phyloP scores from a whole-genome alignment of 768 basidiomycete genomes.

The Phallus indusiatus region DNA sequence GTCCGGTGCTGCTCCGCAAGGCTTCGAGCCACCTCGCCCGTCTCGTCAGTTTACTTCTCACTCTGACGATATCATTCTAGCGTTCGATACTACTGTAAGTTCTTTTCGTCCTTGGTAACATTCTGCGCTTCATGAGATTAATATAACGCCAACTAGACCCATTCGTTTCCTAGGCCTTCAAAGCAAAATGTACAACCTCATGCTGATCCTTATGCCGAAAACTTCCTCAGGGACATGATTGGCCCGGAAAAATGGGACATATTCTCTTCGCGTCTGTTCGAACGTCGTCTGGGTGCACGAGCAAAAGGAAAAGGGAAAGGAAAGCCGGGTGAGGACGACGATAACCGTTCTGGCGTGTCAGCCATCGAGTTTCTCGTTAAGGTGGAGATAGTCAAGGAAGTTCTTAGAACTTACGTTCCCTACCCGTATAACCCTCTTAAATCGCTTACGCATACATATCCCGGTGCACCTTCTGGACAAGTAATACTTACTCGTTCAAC shows the following conservation, averaged over 20 bases:
- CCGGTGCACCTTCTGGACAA: conserved; percentile 29
- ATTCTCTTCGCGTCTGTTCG: conserved; percentile 38
- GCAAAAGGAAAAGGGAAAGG: conserved; percentile 14
- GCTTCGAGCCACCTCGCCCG: neutral
- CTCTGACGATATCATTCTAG: conserved; percentile 5
- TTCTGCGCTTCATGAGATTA: neutral
- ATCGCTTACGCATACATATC: conserved; percentile 32
- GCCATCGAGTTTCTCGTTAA: conserved; percentile 45
- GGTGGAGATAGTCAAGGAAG: conserved; percentile 43
- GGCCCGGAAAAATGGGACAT: conserved; percentile 35
- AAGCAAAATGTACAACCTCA: conserved; percentile 7
- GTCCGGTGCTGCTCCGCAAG: neutral
- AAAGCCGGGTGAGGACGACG: conserved; percentile 13
- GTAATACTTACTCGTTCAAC: conserved; percentile 40
- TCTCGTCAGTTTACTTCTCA: neutral
- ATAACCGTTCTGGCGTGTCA: conserved; percentile 27
- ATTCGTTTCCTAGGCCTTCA: conserved; percentile 5
- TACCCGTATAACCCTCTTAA: conserved; percentile 46
- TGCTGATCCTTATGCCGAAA: conserved; percentile 35
- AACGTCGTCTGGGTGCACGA: conserved; percentile 31
- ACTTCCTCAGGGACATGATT: conserved; percentile 35
- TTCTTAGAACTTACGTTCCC: conserved; percentile 38
- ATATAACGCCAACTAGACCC: neutral
- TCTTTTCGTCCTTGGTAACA: neutral
- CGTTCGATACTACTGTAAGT: conserved; percentile 6